Conservation (phyloP, 2,329 filamentous ascomycete genomes). For the Scedosporium dehoogii region DNA sequence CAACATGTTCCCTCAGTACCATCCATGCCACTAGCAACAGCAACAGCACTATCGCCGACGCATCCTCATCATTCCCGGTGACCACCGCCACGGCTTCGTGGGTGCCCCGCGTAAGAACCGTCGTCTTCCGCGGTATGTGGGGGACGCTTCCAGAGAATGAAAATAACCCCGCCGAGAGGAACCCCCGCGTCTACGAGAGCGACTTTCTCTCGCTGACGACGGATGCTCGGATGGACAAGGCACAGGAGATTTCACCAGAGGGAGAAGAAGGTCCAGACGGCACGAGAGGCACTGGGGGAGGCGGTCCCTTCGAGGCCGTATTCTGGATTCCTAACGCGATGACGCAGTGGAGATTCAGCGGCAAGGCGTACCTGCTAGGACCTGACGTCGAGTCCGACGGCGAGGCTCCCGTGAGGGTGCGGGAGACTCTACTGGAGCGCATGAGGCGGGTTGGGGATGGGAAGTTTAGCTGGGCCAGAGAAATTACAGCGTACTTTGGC, state of each 20-base stretch:
- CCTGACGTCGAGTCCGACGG: conserved; percentile 46
- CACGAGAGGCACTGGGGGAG: conserved; percentile 42
- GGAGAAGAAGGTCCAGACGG: conserved; percentile 34
- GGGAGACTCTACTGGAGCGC: conserved; percentile 46
- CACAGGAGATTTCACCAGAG: conserved; percentile 50
- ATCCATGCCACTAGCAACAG: conserved; percentile 25
- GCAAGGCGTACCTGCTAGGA: conserved; percentile 65
- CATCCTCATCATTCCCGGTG: conserved; percentile 20
- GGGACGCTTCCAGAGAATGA: conserved; percentile 52
- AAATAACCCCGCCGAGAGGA: conserved; percentile 62
- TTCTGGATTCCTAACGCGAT: conserved; percentile 65
- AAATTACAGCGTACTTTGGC: conserved; percentile 81
- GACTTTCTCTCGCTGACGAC: conserved; percentile 80
- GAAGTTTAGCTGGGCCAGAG: conserved; percentile 67
- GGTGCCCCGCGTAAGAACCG: conserved; percentile 58
- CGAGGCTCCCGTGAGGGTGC: conserved; percentile 33
- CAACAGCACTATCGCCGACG: conserved; percentile 9
- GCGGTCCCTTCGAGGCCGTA: conserved; percentile 68
- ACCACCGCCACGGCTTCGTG: conserved; percentile 11
- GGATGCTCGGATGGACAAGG: conserved; percentile 80
- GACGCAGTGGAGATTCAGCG: conserved; percentile 80
- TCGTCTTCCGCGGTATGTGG: conserved; percentile 82
- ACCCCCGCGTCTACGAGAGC: conserved; percentile 59
- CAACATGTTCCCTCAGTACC: conserved; percentile 41
- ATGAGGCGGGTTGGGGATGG: conserved; percentile 47